Percentiles rank a stretch among this genome's conserved stretches.
Evolutionary conservation across 2,329 filamentous ascomycete genomes (phyloP).

Genomic region (Botryotinia globosa): DNA sequence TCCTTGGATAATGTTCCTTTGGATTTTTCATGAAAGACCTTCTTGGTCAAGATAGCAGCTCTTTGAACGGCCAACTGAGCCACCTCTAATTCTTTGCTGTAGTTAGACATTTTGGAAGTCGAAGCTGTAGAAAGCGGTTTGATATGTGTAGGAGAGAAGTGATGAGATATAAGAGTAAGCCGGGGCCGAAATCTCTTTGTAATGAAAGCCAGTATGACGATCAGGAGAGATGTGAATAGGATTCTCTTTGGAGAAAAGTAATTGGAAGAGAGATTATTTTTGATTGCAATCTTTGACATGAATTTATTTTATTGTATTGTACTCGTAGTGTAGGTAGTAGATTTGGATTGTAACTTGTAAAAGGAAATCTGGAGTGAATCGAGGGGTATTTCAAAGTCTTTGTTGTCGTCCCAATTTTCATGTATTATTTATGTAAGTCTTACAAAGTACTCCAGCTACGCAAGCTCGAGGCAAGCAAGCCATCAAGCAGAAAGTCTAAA

Average conservation of each 20-base stretch:
- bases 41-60: conserved; percentile 71
- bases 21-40: conserved; percentile 80
- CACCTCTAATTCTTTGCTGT: conserved; percentile 75
- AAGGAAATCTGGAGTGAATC: neutral
- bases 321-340: neutral
- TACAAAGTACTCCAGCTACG: too few relatives aligned
- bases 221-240: conserved; percentile 31
- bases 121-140: conserved; percentile 24
- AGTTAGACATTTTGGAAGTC: conserved; percentile 45
- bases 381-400: conserved; percentile 16
- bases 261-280: neutral
- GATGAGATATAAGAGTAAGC: conserved; percentile 34
- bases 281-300: conserved; percentile 5
- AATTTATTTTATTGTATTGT: too few relatives aligned
- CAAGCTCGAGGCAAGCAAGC: neutral
- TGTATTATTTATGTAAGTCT: too few relatives aligned
- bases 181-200: conserved; percentile 33
- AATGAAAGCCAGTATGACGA: conserved; percentile 36
- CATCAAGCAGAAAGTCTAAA: neutral
- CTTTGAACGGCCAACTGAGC: conserved; percentile 88
- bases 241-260: conserved; percentile 23
- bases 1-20: conserved; percentile 94
- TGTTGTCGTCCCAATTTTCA: conserved; percentile 17
- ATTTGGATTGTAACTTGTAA: neutral
- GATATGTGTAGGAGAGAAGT: conserved; percentile 29